Percentiles rank a stretch among this genome's conserved stretches.
These are phyloP conservation scores for Medicago lupulina DNA, from an alignment of 306 rosid species.

Conservation along the genomic window DNA sequence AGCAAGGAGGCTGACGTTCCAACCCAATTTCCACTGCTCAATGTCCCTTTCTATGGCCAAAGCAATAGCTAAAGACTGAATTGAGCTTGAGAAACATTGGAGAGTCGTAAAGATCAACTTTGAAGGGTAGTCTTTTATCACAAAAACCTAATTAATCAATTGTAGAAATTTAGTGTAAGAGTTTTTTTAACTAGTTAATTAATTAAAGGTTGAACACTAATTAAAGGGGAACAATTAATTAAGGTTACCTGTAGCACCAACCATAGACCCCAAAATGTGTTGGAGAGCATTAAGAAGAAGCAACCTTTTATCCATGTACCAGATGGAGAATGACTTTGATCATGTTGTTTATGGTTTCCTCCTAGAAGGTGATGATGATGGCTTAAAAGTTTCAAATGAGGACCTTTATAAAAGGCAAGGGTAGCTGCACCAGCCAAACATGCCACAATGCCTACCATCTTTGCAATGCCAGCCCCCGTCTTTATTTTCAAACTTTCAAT, in stretches of 20 bases:
- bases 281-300: constrained; percentile 67
- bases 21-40: constrained; percentile 70
- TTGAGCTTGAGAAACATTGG: constrained; percentile 63
- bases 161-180: background rate
- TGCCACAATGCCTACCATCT: constrained; percentile 60
- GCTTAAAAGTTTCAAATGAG: constrained; percentile 45
- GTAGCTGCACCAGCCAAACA: constrained; percentile 61
- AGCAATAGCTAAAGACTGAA: constrained; percentile 65
- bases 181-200: no score
- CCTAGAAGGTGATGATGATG: constrained; percentile 40
- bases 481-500: constrained; percentile 63
- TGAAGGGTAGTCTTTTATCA: constrained; percentile 65
- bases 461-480: constrained; percentile 58
- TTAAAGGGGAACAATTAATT: background rate
- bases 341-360: constrained; percentile 34
- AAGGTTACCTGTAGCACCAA: constrained; percentile 70
- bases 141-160: constrained; percentile 47
- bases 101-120: constrained; percentile 67
- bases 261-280: constrained; percentile 61
- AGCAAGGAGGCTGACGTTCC: constrained; percentile 67
- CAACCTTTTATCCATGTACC: constrained; percentile 77
- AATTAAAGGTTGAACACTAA: background rate
- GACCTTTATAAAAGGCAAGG: constrained; percentile 75
- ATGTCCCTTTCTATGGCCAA: constrained; percentile 66
- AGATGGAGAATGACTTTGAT: constrained; percentile 29